Percentiles rank a stretch among this genome's conserved stretches.
Evolutionary conservation across 306 rosid species (phyloP).

Genomic region (Cercis canadensis): DNA sequence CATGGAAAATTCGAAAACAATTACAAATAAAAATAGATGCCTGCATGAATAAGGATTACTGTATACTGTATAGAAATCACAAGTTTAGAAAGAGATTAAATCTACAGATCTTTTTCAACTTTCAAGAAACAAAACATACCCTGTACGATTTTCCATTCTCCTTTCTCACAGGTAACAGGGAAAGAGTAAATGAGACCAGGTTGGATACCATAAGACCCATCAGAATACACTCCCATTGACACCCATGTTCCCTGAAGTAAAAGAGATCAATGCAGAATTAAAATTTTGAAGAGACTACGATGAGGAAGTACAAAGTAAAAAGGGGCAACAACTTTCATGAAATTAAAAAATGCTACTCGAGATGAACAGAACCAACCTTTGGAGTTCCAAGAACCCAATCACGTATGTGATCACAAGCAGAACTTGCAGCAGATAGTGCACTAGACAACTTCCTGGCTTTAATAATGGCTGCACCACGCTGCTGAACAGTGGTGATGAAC

Average conservation of each 20-base stretch:
- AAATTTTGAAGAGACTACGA: too few species aligned
- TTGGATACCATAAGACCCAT: constrained; percentile 86
- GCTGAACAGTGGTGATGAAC: constrained; percentile 74
- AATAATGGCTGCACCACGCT: constrained; percentile 69
- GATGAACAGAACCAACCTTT: constrained; percentile 52
- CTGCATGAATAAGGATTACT: too few species aligned
- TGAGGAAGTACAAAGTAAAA: constrained; percentile 14
- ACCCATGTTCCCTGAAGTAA: constrained; percentile 73
- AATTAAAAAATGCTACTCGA: constrained; percentile 19
- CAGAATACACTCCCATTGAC: constrained; percentile 94
- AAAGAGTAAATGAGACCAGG: constrained; percentile 83
- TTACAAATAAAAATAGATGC: too few species aligned
- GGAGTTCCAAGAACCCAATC: constrained; percentile 78
- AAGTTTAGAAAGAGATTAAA: too few species aligned
- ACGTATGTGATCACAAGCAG: constrained; percentile 79
- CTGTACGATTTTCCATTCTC: constrained; percentile 84
- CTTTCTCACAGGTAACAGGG: constrained; percentile 91
- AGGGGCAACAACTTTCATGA: neutral
- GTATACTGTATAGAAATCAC: too few species aligned
- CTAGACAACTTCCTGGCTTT: constrained; percentile 68
- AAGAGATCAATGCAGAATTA: too few species aligned
- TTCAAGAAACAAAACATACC: constrained; percentile 44
- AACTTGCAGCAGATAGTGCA: constrained; percentile 75
- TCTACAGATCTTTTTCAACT: too few species aligned
- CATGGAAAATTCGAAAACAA: too few species aligned